Percentiles rank a stretch among this genome's conserved stretches.
Conservation (phyloP, 2,329 filamentous ascomycete species). For the Arthrinium puccinioides region DNA sequence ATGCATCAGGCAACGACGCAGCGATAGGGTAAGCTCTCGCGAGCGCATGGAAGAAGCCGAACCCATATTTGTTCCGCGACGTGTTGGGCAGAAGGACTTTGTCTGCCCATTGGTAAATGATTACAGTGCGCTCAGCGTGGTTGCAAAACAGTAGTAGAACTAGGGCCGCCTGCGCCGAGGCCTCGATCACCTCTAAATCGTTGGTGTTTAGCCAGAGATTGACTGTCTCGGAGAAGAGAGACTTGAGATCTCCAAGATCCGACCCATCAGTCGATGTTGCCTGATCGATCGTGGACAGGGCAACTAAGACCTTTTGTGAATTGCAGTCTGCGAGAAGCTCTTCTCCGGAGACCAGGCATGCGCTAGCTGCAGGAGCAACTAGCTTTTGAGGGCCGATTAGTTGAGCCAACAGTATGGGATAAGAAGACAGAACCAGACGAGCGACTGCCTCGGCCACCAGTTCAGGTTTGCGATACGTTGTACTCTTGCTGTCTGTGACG, state of each 20-base stretch:
- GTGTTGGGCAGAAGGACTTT: constrained; percentile 27
- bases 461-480: constrained; percentile 52
- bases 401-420: constrained; percentile 31
- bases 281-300: constrained; percentile 10
- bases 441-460: constrained; percentile 56
- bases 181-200: constrained; percentile 41
- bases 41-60: constrained; percentile 47
- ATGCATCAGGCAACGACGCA: constrained; percentile 7
- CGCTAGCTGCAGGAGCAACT: not conserved
- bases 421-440: constrained; percentile 46
- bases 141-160: constrained; percentile 39
- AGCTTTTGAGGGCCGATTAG: not conserved
- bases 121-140: constrained; percentile 24
- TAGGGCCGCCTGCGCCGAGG: constrained; percentile 43
- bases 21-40: constrained; percentile 37
- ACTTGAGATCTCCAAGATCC: constrained; percentile 13
- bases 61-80: constrained; percentile 29
- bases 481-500: constrained; percentile 32
- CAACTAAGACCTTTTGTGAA: not conserved
- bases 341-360: not conserved
- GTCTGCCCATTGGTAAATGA: constrained; percentile 40
- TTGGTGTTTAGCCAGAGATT: constrained; percentile 40
- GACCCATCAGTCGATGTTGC: constrained; percentile 5
- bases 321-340: constrained; percentile 11
- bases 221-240: constrained; percentile 25